Percentiles rank a stretch among this genome's conserved stretches.
phyloP scores from a whole-genome alignment of 2,329 filamentous ascomycete species.

The Penicillium sp. region DNA sequence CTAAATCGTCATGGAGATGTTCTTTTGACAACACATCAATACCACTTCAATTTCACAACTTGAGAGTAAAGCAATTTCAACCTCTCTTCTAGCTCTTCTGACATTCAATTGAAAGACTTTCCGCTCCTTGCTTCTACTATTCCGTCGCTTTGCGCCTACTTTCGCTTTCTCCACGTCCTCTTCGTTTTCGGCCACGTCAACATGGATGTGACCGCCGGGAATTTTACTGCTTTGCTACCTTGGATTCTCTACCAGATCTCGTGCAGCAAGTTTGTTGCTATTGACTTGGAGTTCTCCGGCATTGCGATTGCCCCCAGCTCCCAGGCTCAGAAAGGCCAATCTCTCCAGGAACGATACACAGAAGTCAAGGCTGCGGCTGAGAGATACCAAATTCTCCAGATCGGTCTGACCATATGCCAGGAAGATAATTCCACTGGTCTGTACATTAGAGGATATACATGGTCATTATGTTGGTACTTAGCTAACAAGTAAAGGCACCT shows the following conservation, averaged over 20 bases:
- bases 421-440: conserved; percentile 50
- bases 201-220: conserved; percentile 59
- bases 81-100: neutral
- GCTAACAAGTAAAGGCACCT: conserved; percentile 42
- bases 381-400: conserved; percentile 64
- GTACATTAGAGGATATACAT: neutral
- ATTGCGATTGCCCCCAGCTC: conserved; percentile 50
- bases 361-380: conserved; percentile 63
- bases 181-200: neutral
- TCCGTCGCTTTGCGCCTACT: neutral
- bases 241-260: conserved; percentile 60
- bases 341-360: conserved; percentile 61
- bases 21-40: too few relatives aligned
- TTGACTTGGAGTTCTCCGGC: conserved; percentile 69
- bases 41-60: neutral
- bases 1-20: too few relatives aligned
- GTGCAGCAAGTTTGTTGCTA: conserved; percentile 61
- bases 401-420: conserved; percentile 66
- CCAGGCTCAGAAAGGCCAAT: conserved; percentile 45
- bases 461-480: neutral
- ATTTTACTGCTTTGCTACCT: conserved; percentile 54
- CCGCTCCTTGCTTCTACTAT: neutral
- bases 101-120: too few relatives aligned
- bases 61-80: neutral
- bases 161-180: neutral